Base-by-base conservation (phyloP, 352 stramenopile species). In the Phytophthora colocasiae region DNA sequence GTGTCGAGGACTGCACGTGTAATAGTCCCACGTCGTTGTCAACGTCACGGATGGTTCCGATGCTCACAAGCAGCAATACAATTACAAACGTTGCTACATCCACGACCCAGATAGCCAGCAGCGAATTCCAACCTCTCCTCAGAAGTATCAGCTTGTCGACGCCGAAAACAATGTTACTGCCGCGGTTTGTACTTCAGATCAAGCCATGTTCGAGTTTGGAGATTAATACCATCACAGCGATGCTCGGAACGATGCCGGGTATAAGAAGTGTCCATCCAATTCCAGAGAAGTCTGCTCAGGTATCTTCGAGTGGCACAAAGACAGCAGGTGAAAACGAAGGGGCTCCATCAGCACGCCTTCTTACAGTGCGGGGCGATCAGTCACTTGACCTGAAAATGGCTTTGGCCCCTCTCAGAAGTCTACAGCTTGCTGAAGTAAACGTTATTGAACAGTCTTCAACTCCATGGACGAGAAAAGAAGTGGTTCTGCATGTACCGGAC, bases 401-500 rank as follows among this genome's bases (percentile, higher is more conserved):
- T 5, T 52, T 89, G 12, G 46, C 54, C 11, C 10, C 48, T 3
- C n/a, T 90, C 27, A 58, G 63, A 17, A 61, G 34, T 4, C 56
- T 79, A 9, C 31, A 74, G 4, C n/a, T 89, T 52, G 55, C 71
- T 6, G 52, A 71, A 2, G 69, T 78, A 11, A 39, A 60, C 38
- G 44, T 91, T 6, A 45, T 87, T 12, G 72, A 85, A 29, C 61
- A 77, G n/a, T 68, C 58, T 7, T 59, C 69, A 19, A 70, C 76
- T 34, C 24, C 47, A 9, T 93, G 85, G 85, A 66, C 71, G 11
- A 65, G 60, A 34, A 90, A 90, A 63, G 79, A 93, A 64, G 69
- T 93, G 34, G 80, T 90, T 26, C 51, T 95, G 10, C 63, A 68
- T 17, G 79, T 95, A 10, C 66, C 77, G 26, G 87, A 88, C 19